A percentile compares a stretch with the other conserved stretches of the same genome.
Conservation (phyloP, 148 eudicot species). For the Cornus florida region DNA sequence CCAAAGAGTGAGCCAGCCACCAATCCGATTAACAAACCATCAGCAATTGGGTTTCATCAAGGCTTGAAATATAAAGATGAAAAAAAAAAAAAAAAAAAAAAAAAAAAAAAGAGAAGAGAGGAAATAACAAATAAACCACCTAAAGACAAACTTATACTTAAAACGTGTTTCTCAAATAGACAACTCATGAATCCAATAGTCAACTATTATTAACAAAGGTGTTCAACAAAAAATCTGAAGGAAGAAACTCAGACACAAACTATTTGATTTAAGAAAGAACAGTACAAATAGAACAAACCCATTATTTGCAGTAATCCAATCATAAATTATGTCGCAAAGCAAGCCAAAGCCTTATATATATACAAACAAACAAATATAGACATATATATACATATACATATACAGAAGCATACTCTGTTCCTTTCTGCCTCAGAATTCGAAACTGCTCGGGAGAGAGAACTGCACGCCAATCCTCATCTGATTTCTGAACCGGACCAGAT, state of each 20-base stretch:
- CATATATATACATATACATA: not conserved
- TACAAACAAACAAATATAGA: not conserved
- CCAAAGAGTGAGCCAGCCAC: no score
- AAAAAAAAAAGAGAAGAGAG: no score
- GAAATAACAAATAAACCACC: not conserved
- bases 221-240: not conserved
- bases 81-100: no score
- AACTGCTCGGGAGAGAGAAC: conserved; percentile 93
- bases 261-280: no score
- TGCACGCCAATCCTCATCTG: conserved; percentile 98
- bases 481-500: conserved; percentile 58
- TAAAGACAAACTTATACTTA: not conserved
- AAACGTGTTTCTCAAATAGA: not conserved
- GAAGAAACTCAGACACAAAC: no score
- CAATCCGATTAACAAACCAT: no score
- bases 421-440: conserved; percentile 81
- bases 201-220: not conserved
- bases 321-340: not conserved
- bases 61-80: no score
- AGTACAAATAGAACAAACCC: no score
- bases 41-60: not conserved
- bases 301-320: not conserved
- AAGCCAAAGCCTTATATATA: not conserved
- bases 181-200: not conserved
- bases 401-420: conserved; percentile 90